A percentile compares a stretch with the other conserved stretches of the same genome.
phyloP scores from a whole-genome alignment of 1,284 basidiomycete species.

The Mixia osmundae region DNA sequence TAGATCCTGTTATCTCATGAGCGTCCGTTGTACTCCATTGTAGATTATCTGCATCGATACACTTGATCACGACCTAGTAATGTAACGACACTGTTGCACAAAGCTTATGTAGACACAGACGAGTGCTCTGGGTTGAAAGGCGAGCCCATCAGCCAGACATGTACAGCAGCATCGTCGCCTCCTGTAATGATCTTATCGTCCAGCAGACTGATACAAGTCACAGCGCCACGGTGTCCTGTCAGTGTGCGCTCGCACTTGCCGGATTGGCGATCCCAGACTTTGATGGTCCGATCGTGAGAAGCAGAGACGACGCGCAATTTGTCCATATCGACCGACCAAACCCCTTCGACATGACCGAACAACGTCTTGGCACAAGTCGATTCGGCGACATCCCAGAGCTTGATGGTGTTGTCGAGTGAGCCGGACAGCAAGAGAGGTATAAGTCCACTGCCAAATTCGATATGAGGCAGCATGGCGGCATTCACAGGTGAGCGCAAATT shows the following conservation, averaged over 20 bases:
- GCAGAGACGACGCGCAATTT: slow-evolving; percentile 75
- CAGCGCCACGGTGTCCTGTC: slow-evolving; percentile 73
- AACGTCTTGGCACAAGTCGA: slow-evolving; percentile 57
- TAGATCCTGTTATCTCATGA: too few species aligned
- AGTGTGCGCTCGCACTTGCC: slow-evolving; percentile 70
- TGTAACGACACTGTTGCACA: too few species aligned
- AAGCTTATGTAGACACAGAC: too few species aligned
- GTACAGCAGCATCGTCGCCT: too few species aligned
- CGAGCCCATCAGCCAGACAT: too few species aligned
- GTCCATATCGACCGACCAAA: slow-evolving; percentile 86
- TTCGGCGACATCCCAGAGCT: slow-evolving; percentile 82
- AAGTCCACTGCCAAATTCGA: slow-evolving; percentile 5
- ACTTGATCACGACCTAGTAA: too few species aligned
- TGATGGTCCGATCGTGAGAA: slow-evolving; percentile 78
- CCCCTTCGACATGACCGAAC: slow-evolving; percentile 67
- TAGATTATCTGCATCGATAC: too few species aligned
- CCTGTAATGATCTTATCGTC: slow-evolving; percentile 8
- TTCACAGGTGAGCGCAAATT: slow-evolving; percentile 4
- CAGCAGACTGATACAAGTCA: slow-evolving; percentile 5
- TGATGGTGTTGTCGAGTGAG: slow-evolving; percentile 85
- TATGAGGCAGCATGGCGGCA: slow-evolving; percentile 6
- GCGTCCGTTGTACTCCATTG: too few species aligned
- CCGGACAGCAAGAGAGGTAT: slow-evolving; percentile 7
- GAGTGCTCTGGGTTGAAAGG: too few species aligned
- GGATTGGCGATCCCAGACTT: slow-evolving; percentile 83